Conservation (phyloP, 345 rosid genomes). For the Salix dunnii region DNA sequence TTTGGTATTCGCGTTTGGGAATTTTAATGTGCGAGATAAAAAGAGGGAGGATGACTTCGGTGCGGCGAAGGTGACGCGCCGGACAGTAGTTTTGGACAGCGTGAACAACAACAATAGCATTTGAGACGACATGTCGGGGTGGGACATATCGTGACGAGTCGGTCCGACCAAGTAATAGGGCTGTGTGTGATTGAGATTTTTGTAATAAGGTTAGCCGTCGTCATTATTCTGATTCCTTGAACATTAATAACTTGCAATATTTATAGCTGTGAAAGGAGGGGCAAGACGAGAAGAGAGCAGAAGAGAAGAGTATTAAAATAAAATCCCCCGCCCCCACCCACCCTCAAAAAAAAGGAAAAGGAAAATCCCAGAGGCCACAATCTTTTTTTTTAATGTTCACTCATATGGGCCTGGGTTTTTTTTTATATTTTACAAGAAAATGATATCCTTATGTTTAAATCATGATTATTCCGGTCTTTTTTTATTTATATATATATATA, state of each 20-base stretch:
- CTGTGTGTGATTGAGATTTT: not conserved
- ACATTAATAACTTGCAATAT: not conserved
- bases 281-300: no score
- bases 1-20: not conserved
- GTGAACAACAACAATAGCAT: not conserved
- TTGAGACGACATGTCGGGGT: not conserved
- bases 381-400: no score
- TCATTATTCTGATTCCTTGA: not conserved
- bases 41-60: constrained; percentile 13
- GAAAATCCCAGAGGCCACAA: no score
- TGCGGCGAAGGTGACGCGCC: constrained; percentile 35
- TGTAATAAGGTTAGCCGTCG: not conserved
- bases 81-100: constrained; percentile 12
- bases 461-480: no score
- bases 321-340: not conserved
- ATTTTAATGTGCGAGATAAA: not conserved
- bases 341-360: no score
- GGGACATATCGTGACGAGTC: not conserved
- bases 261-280: not conserved
- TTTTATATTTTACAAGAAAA: no score
- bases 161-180: constrained; percentile 1
- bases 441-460: no score
- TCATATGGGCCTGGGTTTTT: no score
- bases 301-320: no score
- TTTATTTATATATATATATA: no score